Percentiles rank a stretch among this genome's conserved stretches.
These are phyloP conservation scores for Murraya paniculata DNA, from an alignment of 345 rosid species.

Conservation along the genomic window DNA sequence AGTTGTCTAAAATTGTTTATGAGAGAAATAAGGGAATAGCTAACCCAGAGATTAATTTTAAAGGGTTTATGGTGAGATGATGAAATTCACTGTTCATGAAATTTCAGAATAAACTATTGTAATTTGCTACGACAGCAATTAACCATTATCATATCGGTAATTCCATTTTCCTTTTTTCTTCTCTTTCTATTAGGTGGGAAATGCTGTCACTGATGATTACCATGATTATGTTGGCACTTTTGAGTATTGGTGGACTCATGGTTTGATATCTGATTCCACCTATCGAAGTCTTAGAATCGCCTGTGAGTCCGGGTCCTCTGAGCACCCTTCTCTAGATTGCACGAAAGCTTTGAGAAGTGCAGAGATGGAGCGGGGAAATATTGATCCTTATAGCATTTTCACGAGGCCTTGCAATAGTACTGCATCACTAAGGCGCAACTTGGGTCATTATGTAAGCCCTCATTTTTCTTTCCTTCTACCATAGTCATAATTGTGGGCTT, in stretches of 20 bases:
- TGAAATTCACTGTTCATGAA: neutral
- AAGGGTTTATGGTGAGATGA: conserved; percentile 81
- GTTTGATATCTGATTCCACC: conserved; percentile 87
- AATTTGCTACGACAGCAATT: conserved; percentile 1
- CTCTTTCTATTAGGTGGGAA: conserved; percentile 59
- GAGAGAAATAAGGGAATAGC: conserved; percentile 59
- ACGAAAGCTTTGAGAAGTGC: conserved; percentile 52
- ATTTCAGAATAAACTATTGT: neutral
- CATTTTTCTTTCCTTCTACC: neutral
- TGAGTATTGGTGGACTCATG: conserved; percentile 98
- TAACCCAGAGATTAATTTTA: conserved; percentile 74
- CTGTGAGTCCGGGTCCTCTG: conserved; percentile 57
- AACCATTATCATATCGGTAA: neutral
- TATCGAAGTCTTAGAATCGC: conserved; percentile 48
- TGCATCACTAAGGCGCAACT: conserved; percentile 49
- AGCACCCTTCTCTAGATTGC: conserved; percentile 75
- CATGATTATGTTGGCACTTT: conserved; percentile 81
- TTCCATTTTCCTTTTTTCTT: conserved; percentile 1
- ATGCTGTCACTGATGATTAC: conserved; percentile 92
- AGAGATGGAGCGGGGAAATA: conserved; percentile 64
- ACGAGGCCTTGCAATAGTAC: conserved; percentile 66
- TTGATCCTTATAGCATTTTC: conserved; percentile 88
- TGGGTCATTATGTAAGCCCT: conserved; percentile 73
- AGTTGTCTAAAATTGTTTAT: conserved; percentile 75
- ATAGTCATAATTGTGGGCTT: neutral